Base-by-base conservation (phyloP, 768 basidiomycete genomes). In the Kwoniella sp. region DNA sequence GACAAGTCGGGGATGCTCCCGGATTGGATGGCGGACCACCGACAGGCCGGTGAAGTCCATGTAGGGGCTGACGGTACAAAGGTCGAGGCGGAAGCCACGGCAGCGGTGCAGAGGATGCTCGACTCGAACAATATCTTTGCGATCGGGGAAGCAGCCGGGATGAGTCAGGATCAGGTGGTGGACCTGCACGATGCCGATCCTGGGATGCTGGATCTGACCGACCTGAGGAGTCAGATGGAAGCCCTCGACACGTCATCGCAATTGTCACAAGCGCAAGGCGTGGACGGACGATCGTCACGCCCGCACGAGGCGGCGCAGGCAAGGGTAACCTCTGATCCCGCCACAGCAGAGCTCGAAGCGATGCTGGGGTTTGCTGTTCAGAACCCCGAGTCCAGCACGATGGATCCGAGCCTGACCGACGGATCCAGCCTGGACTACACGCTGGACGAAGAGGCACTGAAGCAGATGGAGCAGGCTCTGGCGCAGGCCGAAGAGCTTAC, bases 121-220 rank as follows among this genome's bases (percentile, higher is more conserved):
- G 56, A 57, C 34, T 39, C 44, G 32, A 57, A 57, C 39, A 57
- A 57, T 40, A 57, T 57, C 25, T 57, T 57, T 33, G 42, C 56
- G 6, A 26, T 57, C 5, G 56, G 56, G 33, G 56, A 51, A 36
- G 42, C 56, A 12, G 56, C 50, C 5, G 56, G 56, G 4, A 52
- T 57, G 56, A 46, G 44, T 6, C 56, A 57, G 29, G 49, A 51
- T 27, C 56, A 57, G 25, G 39, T 57, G 3, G 23, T 51, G 0
- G 56, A 50, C 7, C 46, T 57, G 31, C 42, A 51, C 44, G 56
- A 52, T 17, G 20, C 22, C 29, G 43, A 52, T 47, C 56, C 50
- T 5, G 27, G 25, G 8, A 20, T 56, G 11, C 27, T 50, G 27
- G 25, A 38, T 23, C 39, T 50, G 10, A 31, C 22, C 28, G 40